Conservation (phyloP, 2,329 filamentous ascomycete genomes). For the Sphaceloma murrayae region DNA sequence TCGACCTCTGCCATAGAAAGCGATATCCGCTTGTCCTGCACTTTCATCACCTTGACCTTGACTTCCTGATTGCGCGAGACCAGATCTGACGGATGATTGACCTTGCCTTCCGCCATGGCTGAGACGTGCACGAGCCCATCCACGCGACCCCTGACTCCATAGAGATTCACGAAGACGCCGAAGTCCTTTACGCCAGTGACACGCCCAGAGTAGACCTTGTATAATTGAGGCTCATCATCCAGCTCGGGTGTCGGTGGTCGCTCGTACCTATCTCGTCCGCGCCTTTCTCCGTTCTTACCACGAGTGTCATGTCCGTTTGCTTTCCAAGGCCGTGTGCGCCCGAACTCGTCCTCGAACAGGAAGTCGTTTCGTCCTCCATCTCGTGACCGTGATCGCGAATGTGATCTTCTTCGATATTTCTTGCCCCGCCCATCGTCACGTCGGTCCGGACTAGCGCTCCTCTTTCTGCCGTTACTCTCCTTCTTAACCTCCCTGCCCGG, state of each 20-base stretch:
- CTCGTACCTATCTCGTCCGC: conserved; percentile 48
- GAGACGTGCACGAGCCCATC: conserved; percentile 93
- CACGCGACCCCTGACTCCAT: conserved; percentile 75
- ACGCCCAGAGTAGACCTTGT: conserved; percentile 82
- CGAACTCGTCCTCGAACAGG: conserved; percentile 52
- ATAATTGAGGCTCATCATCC: conserved; percentile 69
- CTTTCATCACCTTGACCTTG: conserved; percentile 84
- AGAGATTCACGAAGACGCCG: conserved; percentile 88
- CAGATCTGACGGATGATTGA: conserved; percentile 86
- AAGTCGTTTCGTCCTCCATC: conserved; percentile 40
- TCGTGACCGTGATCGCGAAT: conserved; percentile 45
- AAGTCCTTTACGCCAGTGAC: conserved; percentile 94
- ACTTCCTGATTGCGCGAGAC: conserved; percentile 71
- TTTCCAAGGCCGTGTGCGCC: conserved; percentile 37
- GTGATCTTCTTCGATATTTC: conserved; percentile 36
- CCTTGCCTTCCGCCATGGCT: conserved; percentile 72
- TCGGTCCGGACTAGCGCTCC: conserved; percentile 49
- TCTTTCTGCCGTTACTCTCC: conserved; percentile 44
- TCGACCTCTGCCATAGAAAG: conserved; percentile 97
- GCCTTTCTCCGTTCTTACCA: conserved; percentile 36
- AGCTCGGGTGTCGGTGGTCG: conserved; percentile 61
- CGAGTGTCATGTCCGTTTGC: conserved; percentile 35
- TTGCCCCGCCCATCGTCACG: conserved; percentile 30
- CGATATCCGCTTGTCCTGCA: conserved; percentile 72
- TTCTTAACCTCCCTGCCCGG: conserved; percentile 47